phyloP scores from a whole-genome alignment of 2,329 filamentous ascomycete genomes.

The Tolypocladium nubicola region DNA sequence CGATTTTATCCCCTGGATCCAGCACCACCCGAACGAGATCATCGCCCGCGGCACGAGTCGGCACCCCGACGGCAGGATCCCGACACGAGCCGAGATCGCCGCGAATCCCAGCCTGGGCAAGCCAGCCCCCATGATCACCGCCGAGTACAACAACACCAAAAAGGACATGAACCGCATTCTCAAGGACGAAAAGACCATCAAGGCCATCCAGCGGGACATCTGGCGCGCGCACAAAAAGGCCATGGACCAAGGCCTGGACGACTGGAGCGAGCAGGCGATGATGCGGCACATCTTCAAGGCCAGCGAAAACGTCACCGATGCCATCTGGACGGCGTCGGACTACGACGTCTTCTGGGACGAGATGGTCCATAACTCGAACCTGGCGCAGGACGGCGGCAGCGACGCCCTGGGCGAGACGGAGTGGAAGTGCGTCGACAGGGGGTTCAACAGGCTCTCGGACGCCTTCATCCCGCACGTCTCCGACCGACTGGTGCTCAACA shows the following conservation, averaged over 20 bases:
- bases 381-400: constrained; percentile 16
- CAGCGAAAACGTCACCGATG: constrained; percentile 25
- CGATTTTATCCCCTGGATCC: constrained; percentile 30
- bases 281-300: constrained; percentile 22
- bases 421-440: constrained; percentile 21
- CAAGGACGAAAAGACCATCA: constrained; percentile 6
- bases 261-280: constrained; percentile 18
- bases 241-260: constrained; percentile 15
- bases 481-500: constrained; percentile 13
- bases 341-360: constrained; percentile 23
- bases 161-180: constrained; percentile 5
- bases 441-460: constrained; percentile 21
- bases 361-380: constrained; percentile 20
- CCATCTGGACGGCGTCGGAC: constrained; percentile 14
- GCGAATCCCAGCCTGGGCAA: constrained; percentile 11
- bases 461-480: constrained; percentile 22
- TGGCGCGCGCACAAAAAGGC: constrained; percentile 19
- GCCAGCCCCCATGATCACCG: constrained; percentile 9
- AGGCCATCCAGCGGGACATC: constrained; percentile 8
- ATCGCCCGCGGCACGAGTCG: constrained; percentile 9
- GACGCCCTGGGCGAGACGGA: constrained; percentile 13
- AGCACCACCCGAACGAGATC: constrained; percentile 22
- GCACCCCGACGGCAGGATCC: constrained; percentile 16
- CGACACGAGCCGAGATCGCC: constrained; percentile 5
- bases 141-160: constrained; percentile 13